These are phyloP conservation scores for Acanthamoeba castellanii DNA, from an alignment of 208 protist species.

Conservation along the genomic window DNA sequence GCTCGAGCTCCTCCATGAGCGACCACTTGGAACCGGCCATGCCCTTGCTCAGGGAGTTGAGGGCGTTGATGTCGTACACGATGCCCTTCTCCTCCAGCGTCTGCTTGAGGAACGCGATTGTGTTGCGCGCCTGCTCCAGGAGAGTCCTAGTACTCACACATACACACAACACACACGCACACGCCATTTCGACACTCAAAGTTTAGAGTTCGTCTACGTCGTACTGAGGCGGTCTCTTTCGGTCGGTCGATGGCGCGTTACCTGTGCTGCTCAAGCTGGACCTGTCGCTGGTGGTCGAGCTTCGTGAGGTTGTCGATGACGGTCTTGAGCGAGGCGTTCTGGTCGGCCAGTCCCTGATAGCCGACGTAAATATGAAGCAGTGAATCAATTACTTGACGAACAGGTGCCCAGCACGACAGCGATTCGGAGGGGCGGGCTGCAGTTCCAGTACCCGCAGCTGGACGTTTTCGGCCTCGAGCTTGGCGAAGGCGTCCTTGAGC, in stretches of 20 bases:
- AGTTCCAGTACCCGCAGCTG: neutral
- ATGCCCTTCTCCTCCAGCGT: conserved; percentile 39
- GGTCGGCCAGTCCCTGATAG: neutral
- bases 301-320: conserved; percentile 50
- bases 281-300: conserved; percentile 16
- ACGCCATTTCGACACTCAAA: too few relatives aligned
- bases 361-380: too few relatives aligned
- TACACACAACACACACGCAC: neutral
- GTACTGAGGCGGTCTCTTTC: neutral
- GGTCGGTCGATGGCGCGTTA: neutral
- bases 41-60: conserved; percentile 33
- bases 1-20: conserved; percentile 52
- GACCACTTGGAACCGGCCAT: conserved; percentile 46
- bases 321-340: conserved; percentile 21
- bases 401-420: neutral
- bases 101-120: conserved; percentile 49
- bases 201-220: too few relatives aligned
- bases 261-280: conserved; percentile 44
- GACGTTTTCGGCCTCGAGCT: conserved; percentile 11
- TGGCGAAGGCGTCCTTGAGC: conserved; percentile 29
- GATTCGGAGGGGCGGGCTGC: neutral
- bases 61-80: conserved; percentile 13
- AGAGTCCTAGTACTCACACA: neutral
- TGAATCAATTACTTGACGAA: too few relatives aligned
- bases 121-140: conserved; percentile 48